A percentile compares a stretch with the other conserved stretches of the same genome.
Conservation (phyloP, 768 basidiomycete species). For the Jaapia argillacea region DNA sequence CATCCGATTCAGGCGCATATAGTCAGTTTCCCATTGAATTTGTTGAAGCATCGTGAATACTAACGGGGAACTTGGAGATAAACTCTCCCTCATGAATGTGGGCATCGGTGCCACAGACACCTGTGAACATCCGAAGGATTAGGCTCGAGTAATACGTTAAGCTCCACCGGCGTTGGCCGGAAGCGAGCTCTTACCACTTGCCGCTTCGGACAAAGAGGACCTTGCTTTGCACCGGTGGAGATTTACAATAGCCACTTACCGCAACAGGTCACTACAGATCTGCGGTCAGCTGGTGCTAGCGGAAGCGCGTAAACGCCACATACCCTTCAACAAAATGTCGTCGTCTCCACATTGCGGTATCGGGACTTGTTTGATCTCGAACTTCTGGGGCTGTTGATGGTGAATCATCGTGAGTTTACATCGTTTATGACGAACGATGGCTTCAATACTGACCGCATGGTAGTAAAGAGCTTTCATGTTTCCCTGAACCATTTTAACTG, state of each 20-base stretch:
- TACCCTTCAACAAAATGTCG: slow-evolving; percentile 70
- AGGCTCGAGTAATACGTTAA: no score
- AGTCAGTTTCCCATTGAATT: no score
- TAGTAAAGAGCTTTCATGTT: slow-evolving; percentile 75
- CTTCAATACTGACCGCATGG: slow-evolving; percentile 46
- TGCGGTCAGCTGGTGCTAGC: no score
- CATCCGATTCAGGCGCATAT: neutral
- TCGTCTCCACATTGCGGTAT: slow-evolving; percentile 57
- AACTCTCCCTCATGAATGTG: slow-evolving; percentile 59
- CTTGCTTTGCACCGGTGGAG: no score
- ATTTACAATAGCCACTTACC: slow-evolving; percentile 7
- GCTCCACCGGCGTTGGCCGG: no score
- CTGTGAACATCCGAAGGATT: slow-evolving; percentile 18
- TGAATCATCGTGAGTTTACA: neutral
- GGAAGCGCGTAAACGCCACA: neutral
- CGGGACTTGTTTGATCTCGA: slow-evolving; percentile 57
- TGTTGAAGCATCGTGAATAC: slow-evolving; percentile 13
- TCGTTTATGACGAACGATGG: no score
- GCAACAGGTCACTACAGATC: slow-evolving; percentile 6
- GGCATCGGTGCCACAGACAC: slow-evolving; percentile 64
- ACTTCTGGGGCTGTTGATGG: slow-evolving; percentile 45
- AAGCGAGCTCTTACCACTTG: no score
- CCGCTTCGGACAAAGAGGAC: no score
- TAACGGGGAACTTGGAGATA: slow-evolving; percentile 58
- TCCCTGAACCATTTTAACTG: slow-evolving; percentile 53